Conservation (phyloP, 768 basidiomycete genomes). For the Suillus fuscotomentosus region DNA sequence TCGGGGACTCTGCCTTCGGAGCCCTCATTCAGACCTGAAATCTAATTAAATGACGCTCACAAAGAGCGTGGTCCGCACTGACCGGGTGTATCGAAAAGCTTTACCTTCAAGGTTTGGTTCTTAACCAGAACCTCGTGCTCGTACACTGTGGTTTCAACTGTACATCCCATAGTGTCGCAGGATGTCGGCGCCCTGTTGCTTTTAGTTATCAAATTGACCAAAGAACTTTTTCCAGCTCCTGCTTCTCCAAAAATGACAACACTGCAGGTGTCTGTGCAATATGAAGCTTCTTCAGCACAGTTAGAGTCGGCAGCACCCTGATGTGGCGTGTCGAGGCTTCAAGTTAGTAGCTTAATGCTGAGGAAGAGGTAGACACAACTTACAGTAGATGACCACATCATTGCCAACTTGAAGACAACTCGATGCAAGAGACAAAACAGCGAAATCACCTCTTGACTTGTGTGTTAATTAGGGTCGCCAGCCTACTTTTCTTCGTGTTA, state of each 20-base stretch:
- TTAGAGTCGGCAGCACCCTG: background rate
- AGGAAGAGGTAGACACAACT: background rate
- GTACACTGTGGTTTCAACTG: constrained; percentile 29
- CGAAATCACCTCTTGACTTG: background rate
- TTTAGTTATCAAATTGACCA: constrained; percentile 39
- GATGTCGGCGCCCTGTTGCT: constrained; percentile 28
- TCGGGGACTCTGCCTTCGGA: constrained; percentile 27
- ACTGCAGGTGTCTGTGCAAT: constrained; percentile 20
- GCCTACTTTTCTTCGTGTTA: background rate
- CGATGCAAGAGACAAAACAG: background rate
- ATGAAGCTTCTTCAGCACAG: background rate
- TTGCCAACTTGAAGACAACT: background rate
- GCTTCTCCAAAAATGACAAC: constrained; percentile 45
- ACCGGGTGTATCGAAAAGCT: constrained; percentile 33
- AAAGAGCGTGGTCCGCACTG: constrained; percentile 5
- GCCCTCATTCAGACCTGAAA: constrained; percentile 32
- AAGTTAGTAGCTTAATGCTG: background rate
- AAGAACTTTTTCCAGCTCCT: constrained; percentile 42
- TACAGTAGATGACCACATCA: background rate
- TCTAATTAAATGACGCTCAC: background rate
- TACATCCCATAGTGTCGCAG: constrained; percentile 34
- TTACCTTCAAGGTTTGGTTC: constrained; percentile 11
- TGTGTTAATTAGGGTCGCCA: background rate
- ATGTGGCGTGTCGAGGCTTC: background rate
- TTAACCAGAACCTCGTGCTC: constrained; percentile 17